Evolutionary conservation across 352 stramenopile genomes (phyloP), one percentile per base, ranked within the genome.

Genomic region (Elongisporangium prolatum): DNA sequence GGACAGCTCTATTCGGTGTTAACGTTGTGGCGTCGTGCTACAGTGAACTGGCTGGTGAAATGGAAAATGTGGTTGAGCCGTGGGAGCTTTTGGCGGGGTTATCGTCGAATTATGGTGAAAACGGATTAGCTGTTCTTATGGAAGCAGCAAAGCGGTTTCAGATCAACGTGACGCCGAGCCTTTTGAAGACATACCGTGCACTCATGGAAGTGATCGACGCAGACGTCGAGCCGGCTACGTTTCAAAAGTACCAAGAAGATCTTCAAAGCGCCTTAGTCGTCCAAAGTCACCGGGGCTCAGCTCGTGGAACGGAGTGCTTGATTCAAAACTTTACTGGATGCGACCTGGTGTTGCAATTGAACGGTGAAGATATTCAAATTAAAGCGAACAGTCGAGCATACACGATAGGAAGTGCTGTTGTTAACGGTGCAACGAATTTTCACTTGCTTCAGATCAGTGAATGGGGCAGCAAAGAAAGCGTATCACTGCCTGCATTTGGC

Each of bases 121-220:
- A 89, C 47, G 81, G 81, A 0, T 78, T 86, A 21, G 77, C 78
- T 16, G 67, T 82, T 16, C 64, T 88, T 40, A 67, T 86, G 22
- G 80, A 91, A 48, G 80, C 80, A 16, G 74, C 75, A 6, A 88
- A 84, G 58, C 74, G 75, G 13, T 88, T 91, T 61, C 81, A 91
- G 55, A 80, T 91, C 54, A 91, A 91, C 57, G 68, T 91, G 34
- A 88, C 81, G 11, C 79, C 81, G 4, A 80, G 75, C 37, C 64
- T 91, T 17, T 24, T 95, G 50, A 89, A 91, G 48, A 88, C 77
- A 13, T 90, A 93, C 28, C 79, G 79, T 51, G 77, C 80, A 13
- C 48, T 95, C 48, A 91, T 89, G 65, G 86, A 95, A 21, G 79
- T 90, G 0, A 58, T 91, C 40, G 81, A 87, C 16, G 78, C 76